Base-by-base conservation (phyloP, 257 asterid genomes). In the Gentiana dahurica region DNA sequence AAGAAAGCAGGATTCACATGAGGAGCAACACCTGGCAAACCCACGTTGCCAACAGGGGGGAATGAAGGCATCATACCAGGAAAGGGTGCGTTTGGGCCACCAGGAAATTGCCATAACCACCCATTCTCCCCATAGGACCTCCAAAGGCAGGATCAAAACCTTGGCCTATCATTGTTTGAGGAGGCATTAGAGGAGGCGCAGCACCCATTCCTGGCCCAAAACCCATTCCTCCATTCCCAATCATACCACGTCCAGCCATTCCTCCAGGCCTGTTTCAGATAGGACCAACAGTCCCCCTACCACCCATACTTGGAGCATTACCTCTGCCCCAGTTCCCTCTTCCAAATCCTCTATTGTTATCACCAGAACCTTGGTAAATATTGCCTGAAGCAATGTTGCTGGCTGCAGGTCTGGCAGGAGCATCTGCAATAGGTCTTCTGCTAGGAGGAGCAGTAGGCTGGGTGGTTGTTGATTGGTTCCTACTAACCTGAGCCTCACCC, bases 1-100 rank as follows among this genome's bases (percentile, higher is more conserved):
- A 87, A 87, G 60, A 91, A 91, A 10, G 97, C 97, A 0, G 98
- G 98, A 64, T 91, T 91, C 44, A 91, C 94, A 68, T 87, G 98
- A 34, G 97, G 98, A 60, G 97, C 98, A 53, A 91, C 96, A 57
- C 98, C 98, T 60, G 89, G 80, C 75, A 88, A 68, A 58, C 95
- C 94, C 57, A 90, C 86, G 56, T 68, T 59, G 44, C 87, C 95
- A 36, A 91, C 93, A 10, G 78, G 90, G 35, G 83, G 93, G 67
- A 77, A 88, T 6, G 88, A 82, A 67, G 94, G 72, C 38, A 88
- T 37, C 78, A 91, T 83, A 43, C 95, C 94, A 6, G 87, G 75
- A 67, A 77, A 88, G 13, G 75, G 95, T 49, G 89, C 83, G 5
- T 65, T 62, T 47, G 88, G 98, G 12, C 71, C 86, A 71, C 94